Conservation (phyloP, 257 asterid species). For the Solanum verrucosum region DNA sequence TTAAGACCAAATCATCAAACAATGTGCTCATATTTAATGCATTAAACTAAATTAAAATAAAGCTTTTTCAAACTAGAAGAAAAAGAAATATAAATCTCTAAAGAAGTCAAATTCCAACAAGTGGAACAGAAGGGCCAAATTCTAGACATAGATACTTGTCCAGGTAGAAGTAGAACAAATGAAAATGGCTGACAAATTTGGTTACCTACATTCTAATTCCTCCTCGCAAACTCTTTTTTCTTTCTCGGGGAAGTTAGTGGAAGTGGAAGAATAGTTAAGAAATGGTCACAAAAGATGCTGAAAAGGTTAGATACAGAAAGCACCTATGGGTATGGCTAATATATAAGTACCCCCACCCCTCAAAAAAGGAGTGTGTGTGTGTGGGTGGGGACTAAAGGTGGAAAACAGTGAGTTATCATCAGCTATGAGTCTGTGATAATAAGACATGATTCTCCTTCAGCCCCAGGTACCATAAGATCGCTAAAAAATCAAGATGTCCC, state of each 20-base stretch:
- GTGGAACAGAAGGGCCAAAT: slow-evolving; percentile 8
- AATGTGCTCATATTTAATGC: neutral
- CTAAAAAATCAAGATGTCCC: neutral
- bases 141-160: slow-evolving; percentile 19
- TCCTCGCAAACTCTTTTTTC: neutral
- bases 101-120: neutral
- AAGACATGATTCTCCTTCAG: neutral
- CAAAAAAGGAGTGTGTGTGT: neutral
- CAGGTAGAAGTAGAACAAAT: slow-evolving; percentile 8
- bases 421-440: neutral
- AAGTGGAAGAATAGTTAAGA: neutral
- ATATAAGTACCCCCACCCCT: neutral
- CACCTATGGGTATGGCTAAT: neutral
- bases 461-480: neutral
- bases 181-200: neutral
- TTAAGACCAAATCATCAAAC: neutral
- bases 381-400: neutral
- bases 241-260: neutral
- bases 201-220: neutral
- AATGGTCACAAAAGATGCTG: neutral
- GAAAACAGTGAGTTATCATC: neutral
- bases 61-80: neutral
- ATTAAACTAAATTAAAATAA: slow-evolving; percentile 11
- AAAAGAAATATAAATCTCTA: neutral
- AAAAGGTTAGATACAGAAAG: neutral